Percentiles rank a stretch among this genome's conserved stretches.
Conservation (phyloP, 768 basidiomycete species). For the Xerocomellus intermedius region DNA sequence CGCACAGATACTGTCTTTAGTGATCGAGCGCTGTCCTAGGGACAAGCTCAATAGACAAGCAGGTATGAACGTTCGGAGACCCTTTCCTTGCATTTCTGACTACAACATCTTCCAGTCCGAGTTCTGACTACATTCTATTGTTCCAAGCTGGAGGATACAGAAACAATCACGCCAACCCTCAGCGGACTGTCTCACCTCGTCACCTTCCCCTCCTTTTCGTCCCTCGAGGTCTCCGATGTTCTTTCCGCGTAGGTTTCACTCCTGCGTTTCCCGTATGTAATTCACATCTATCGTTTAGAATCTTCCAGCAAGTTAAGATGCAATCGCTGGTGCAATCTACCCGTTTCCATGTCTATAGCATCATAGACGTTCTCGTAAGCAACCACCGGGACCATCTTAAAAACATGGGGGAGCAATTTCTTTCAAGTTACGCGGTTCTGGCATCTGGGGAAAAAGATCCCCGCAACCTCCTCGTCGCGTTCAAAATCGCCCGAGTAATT, state of each 20-base stretch:
- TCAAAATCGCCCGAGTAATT: constrained; percentile 83
- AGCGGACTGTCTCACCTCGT: constrained; percentile 71
- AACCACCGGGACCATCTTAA: constrained; percentile 54
- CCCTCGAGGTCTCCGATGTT: constrained; percentile 61
- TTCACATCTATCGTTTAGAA: constrained; percentile 38
- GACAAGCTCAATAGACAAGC: constrained; percentile 75
- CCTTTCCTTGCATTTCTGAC: background rate
- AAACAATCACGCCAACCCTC: constrained; percentile 80
- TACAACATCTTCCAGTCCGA: constrained; percentile 52
- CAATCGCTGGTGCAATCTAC: constrained; percentile 77
- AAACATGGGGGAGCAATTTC: constrained; percentile 66
- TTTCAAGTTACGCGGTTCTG: constrained; percentile 72
- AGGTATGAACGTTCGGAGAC: constrained; percentile 46
- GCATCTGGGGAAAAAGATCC: constrained; percentile 98
- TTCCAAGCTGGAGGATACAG: constrained; percentile 82
- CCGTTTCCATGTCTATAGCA: constrained; percentile 75
- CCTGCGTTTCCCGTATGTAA: background rate
- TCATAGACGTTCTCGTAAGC: constrained; percentile 63
- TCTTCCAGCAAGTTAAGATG: constrained; percentile 80
- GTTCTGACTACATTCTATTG: constrained; percentile 83
- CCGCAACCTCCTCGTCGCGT: constrained; percentile 86
- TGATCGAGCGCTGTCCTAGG: constrained; percentile 59
- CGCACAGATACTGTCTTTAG: constrained; percentile 74
- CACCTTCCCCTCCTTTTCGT: constrained; percentile 57
- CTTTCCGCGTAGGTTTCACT: constrained; percentile 50